Evolutionary conservation across 169 alveolate genomes (phyloP).

Genomic region (Eimeria mitis): DNA sequence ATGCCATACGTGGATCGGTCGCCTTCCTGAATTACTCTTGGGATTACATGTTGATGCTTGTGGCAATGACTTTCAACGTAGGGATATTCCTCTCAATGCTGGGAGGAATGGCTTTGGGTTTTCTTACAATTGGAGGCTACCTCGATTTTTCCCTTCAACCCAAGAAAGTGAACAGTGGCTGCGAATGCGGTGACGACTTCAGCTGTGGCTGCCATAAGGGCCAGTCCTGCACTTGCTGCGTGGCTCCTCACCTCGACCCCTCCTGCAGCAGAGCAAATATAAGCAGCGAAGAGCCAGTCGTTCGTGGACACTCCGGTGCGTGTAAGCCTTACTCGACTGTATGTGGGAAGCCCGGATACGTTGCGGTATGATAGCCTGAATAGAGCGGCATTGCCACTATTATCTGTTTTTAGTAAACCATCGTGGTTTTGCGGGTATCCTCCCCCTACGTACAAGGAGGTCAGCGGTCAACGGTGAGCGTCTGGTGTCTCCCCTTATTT

Average conservation of each 20-base stretch:
- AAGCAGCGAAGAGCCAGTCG: neutral
- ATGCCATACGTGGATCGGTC: constrained; percentile 61
- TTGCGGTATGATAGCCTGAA: neutral
- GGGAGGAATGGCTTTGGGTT: constrained; percentile 78
- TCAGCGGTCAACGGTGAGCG: neutral
- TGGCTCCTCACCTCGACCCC: neutral
- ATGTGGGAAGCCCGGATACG: neutral
- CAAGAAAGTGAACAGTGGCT: neutral
- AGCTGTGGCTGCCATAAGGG: constrained; percentile 74
- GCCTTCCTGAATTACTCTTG: constrained; percentile 75
- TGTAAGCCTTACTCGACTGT: neutral
- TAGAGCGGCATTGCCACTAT: too few relatives aligned
- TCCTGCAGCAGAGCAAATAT: neutral
- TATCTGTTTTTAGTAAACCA: neutral
- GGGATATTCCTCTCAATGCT: constrained; percentile 76
- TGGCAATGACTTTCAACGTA: constrained; percentile 82
- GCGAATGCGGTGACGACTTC: constrained; percentile 28
- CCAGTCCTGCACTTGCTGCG: constrained; percentile 51
- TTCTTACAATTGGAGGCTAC: constrained; percentile 49
- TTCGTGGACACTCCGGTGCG: neutral
- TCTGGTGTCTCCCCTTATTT: neutral
- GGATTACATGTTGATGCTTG: constrained; percentile 83
- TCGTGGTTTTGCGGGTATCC: too few relatives aligned
- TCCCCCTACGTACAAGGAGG: neutral
- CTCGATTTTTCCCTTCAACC: constrained; percentile 8